These are phyloP conservation scores for Ogataea allantospora DNA, from an alignment of 805 yeast species.

Conservation along the genomic window DNA sequence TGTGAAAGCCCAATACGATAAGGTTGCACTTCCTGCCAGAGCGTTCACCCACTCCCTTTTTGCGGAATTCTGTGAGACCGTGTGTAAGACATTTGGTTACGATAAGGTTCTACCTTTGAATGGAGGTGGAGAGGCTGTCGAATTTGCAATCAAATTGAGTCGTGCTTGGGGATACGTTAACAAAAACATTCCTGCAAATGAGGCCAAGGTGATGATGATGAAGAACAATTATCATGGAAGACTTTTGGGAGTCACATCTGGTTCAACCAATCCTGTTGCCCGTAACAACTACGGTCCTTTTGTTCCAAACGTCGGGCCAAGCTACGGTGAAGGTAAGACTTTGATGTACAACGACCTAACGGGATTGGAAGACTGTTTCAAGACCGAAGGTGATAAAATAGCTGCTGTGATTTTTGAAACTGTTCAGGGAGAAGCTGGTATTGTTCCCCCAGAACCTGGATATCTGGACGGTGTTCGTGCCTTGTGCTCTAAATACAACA, in stretches of 20 bases:
- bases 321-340: conserved; percentile 31
- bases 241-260: conserved; percentile 40
- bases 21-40: conserved; percentile 32
- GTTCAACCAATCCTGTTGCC: conserved; percentile 33
- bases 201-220: conserved; percentile 34
- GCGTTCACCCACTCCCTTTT: conserved; percentile 27
- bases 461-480: conserved; percentile 33
- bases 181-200: conserved; percentile 26
- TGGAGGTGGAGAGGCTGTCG: conserved; percentile 38
- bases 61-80: conserved; percentile 25
- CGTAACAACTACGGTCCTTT: conserved; percentile 35
- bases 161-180: conserved; percentile 33
- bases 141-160: conserved; percentile 39
- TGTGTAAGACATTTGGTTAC: conserved; percentile 29
- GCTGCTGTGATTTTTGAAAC: conserved; percentile 39
- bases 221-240: conserved; percentile 40
- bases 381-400: conserved; percentile 31
- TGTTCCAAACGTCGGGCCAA: conserved; percentile 31
- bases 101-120: conserved; percentile 33
- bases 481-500: conserved; percentile 32
- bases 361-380: conserved; percentile 29
- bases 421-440: conserved; percentile 42
- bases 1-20: conserved; percentile 30
- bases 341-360: conserved; percentile 28
- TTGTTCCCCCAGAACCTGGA: conserved; percentile 35